A percentile compares a stretch with the other conserved stretches of the same genome.
phyloP scores from a whole-genome alignment of 441 rosid species.

The Omphalea diandra region DNA sequence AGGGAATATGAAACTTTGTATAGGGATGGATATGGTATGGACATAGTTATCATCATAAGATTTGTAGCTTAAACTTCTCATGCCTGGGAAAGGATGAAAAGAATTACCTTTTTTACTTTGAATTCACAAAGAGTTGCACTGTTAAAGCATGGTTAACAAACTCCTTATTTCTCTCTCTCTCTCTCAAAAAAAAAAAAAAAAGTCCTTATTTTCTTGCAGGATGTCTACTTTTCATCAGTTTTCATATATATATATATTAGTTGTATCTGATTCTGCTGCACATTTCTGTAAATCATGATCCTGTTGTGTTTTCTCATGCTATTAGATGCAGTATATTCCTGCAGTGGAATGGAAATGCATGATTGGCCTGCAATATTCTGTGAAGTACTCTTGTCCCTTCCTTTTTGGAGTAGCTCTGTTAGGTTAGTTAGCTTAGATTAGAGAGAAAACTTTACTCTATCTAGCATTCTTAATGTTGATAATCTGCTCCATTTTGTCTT shows the following conservation, averaged over 20 bases:
- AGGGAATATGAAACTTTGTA: neutral
- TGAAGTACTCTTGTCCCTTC: neutral
- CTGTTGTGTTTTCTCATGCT: neutral
- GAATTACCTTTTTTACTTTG: neutral
- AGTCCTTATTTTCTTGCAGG: neutral
- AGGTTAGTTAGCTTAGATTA: no score
- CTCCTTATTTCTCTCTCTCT: no score
- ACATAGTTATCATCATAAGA: neutral
- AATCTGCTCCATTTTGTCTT: neutral
- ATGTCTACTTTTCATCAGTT: neutral
- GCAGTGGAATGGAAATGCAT: neutral
- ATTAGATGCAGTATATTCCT: neutral
- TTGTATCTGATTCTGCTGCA: neutral
- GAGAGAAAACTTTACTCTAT: no score
- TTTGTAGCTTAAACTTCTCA: neutral
- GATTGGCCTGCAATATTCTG: neutral
- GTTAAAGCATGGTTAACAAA: neutral
- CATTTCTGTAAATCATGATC: neutral
- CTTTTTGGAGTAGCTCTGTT: neutral
- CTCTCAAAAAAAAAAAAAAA: no score
- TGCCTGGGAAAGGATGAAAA: neutral
- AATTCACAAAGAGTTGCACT: neutral
- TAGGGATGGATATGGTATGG: neutral
- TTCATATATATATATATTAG: neutral
- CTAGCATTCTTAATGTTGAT: neutral